Conservation (phyloP, 2,329 filamentous ascomycete genomes). For the Piedraia hortae region DNA sequence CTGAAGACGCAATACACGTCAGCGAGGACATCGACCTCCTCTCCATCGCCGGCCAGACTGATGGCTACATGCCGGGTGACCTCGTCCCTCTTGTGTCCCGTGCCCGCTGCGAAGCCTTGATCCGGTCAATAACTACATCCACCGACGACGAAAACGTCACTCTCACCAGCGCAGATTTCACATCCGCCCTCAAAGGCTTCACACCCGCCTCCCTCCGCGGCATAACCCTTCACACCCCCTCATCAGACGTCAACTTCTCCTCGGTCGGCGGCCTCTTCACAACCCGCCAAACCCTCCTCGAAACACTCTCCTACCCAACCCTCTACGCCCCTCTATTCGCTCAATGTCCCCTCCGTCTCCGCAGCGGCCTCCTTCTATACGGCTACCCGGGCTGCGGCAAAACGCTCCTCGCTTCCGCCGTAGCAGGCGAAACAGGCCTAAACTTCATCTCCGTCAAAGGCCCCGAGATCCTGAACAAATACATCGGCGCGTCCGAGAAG, state of each 20-base stretch:
- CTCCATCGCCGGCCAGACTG: conserved; percentile 75
- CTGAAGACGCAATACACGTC: conserved; percentile 29
- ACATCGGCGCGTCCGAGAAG: conserved; percentile 94
- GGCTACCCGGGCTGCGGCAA: conserved; percentile 93
- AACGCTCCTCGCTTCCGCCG: conserved; percentile 77
- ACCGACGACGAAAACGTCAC: conserved; percentile 25
- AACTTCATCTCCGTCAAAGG: conserved; percentile 98
- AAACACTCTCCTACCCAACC: conserved; percentile 89
- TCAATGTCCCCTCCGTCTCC: conserved; percentile 77
- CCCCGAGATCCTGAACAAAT: conserved; percentile 95
- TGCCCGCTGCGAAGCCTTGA: conserved; percentile 75
- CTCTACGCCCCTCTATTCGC: conserved; percentile 96
- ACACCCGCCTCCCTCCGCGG: conserved; percentile 86
- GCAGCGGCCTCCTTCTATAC: conserved; percentile 77
- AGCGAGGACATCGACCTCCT: conserved; percentile 64
- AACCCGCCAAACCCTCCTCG: conserved; percentile 72
- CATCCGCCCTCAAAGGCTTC: conserved; percentile 64
- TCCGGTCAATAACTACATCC: conserved; percentile 37
- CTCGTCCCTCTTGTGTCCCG: conserved; percentile 61
- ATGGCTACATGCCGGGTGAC: conserved; percentile 95
- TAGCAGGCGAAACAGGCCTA: conserved; percentile 90
- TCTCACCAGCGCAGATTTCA: conserved; percentile 51
- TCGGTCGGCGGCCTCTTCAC: conserved; percentile 70
- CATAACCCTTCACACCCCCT: conserved; percentile 76
- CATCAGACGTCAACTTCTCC: conserved; percentile 73